Evolutionary conservation across 371 early-diverging fungal species (phyloP).

Genomic region (Lichtheimia ornata): DNA sequence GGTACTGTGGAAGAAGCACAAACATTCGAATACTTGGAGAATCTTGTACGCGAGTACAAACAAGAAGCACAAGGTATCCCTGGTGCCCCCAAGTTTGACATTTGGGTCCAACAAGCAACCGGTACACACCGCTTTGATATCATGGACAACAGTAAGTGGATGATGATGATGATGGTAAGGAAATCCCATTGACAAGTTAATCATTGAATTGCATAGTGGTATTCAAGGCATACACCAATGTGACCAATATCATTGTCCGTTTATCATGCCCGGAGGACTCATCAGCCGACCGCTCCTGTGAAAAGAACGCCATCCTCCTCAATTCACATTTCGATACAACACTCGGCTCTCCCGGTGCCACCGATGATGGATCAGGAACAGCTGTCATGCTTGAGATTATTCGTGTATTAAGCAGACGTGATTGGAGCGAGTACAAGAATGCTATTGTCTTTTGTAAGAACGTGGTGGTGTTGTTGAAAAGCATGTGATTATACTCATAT

Average conservation of each 20-base stretch:
- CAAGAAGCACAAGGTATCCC: slow-evolving; percentile 29
- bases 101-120: slow-evolving; percentile 59
- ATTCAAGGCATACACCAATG: slow-evolving; percentile 66
- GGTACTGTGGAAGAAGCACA: slow-evolving; percentile 49
- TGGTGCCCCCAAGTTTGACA: slow-evolving; percentile 59
- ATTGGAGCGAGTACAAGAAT: slow-evolving; percentile 55
- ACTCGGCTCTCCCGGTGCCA: slow-evolving; percentile 59
- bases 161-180: neutral
- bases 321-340: slow-evolving; percentile 78
- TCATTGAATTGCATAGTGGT: slow-evolving; percentile 42
- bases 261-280: slow-evolving; percentile 62
- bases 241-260: slow-evolving; percentile 75
- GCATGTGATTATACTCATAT: neutral
- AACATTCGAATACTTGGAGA: slow-evolving; percentile 39
- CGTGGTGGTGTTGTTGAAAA: neutral
- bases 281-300: slow-evolving; percentile 40
- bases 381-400: slow-evolving; percentile 77
- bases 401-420: slow-evolving; percentile 59
- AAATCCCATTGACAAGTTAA: neutral
- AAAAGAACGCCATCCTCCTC: slow-evolving; percentile 66
- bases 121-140: slow-evolving; percentile 76
- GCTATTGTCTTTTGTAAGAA: slow-evolving; percentile 62
- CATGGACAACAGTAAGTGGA: slow-evolving; percentile 62
- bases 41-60: slow-evolving; percentile 32
- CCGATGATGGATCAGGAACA: slow-evolving; percentile 72